Percentiles rank a stretch among this genome's conserved stretches.
These are phyloP conservation scores for Backusella morwellensis DNA, from an alignment of 192 early-diverging fungal genomes.

Conservation along the genomic window DNA sequence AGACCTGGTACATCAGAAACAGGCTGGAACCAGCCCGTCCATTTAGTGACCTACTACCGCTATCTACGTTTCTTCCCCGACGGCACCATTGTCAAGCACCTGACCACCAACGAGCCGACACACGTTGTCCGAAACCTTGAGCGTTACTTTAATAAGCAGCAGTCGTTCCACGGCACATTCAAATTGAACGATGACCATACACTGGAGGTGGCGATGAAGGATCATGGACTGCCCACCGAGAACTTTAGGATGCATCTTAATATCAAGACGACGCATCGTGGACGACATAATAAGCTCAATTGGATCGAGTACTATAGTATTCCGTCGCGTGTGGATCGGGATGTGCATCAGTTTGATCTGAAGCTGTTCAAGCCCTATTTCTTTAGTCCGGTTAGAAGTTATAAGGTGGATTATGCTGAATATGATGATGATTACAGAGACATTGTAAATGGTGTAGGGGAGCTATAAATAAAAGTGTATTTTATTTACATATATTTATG, in stretches of 20 bases:
- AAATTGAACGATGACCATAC: slow-evolving; percentile 15
- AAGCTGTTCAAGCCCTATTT: slow-evolving; percentile 37
- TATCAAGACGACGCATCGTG: slow-evolving; percentile 38
- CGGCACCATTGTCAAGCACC: slow-evolving; percentile 35
- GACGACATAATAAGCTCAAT: slow-evolving; percentile 39
- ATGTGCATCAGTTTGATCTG: slow-evolving; percentile 20
- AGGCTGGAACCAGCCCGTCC: slow-evolving; percentile 40
- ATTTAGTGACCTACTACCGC: slow-evolving; percentile 46
- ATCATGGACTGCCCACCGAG: slow-evolving; percentile 13
- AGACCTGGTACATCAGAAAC: slow-evolving; percentile 39
- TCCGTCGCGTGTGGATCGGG: background rate
- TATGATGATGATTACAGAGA: background rate
- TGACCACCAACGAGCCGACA: slow-evolving; percentile 32
- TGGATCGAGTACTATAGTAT: slow-evolving; percentile 32
- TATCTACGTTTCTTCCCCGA: slow-evolving; percentile 44
- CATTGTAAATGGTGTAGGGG: background rate
- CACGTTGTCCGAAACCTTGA: slow-evolving; percentile 27
- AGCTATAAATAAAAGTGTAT: background rate
- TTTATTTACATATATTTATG: too few relatives aligned
- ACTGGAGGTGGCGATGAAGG: slow-evolving; percentile 18
- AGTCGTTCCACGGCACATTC: slow-evolving; percentile 32
- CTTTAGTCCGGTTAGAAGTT: slow-evolving; percentile 31
- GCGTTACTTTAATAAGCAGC: slow-evolving; percentile 20
- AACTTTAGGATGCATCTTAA: slow-evolving; percentile 24
- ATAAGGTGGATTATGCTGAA: slow-evolving; percentile 21